These are phyloP conservation scores for Lagerstroemia speciosa DNA, from an alignment of 345 rosid genomes.

Conservation along the genomic window DNA sequence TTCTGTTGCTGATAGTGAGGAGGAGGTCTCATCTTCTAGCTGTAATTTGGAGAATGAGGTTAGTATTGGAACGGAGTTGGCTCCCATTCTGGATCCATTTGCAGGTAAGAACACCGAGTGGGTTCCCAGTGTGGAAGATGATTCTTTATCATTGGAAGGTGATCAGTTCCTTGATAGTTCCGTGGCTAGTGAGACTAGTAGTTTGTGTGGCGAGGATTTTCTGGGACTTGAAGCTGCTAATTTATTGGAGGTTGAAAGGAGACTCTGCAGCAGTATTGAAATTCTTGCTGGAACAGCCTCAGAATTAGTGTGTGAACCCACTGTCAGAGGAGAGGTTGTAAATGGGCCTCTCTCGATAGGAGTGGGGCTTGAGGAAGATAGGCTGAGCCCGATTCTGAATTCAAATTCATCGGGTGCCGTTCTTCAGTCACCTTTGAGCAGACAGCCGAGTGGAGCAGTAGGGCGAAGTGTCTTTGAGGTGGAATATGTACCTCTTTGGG, in stretches of 20 bases:
- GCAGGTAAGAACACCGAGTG: conserved; percentile 29
- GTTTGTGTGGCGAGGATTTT: conserved; percentile 63
- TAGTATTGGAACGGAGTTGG: conserved; percentile 15
- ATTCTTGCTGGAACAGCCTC: conserved; percentile 26
- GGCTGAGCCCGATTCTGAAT: conserved; percentile 22
- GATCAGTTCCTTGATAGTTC: conserved; percentile 43
- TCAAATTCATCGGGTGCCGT: conserved; percentile 28
- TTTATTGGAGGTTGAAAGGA: conserved; percentile 28
- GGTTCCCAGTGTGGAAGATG: conserved; percentile 44
- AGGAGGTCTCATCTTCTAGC: conserved; percentile 23
- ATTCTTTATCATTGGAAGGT: conserved; percentile 48
- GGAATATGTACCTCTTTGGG: conserved; percentile 88
- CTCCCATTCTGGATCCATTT: conserved; percentile 28
- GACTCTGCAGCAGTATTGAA: conserved; percentile 25
- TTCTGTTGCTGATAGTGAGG: conserved; percentile 25
- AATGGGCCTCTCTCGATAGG: conserved; percentile 29
- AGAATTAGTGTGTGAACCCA: conserved; percentile 17
- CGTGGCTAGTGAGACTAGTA: conserved; percentile 62
- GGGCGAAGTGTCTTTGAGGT: conserved; percentile 78
- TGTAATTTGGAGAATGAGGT: conserved; percentile 31
- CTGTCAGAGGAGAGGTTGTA: conserved; percentile 19
- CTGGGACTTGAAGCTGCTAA: conserved; percentile 31
- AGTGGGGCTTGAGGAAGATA: conserved; percentile 34
- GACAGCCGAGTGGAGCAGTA: conserved; percentile 18
- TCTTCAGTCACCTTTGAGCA: conserved; percentile 36